Evolutionary conservation across 2,329 filamentous ascomycete genomes (phyloP), one percentile per base, ranked within the genome.

Genomic region (Pestalotiopsis sp.): DNA sequence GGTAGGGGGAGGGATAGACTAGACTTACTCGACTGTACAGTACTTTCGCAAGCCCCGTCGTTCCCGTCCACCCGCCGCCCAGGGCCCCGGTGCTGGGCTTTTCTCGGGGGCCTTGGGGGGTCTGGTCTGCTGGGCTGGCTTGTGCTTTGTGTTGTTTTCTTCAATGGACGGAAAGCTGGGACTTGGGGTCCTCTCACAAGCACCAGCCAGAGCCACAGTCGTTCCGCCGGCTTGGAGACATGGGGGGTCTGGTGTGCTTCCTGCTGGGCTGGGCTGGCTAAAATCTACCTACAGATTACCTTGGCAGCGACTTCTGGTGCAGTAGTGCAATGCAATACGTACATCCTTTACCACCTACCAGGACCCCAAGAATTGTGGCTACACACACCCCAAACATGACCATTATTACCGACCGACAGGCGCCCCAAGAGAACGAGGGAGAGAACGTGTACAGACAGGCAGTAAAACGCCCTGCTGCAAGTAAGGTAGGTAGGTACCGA

Each of bases 51-150:
- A 14, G 64, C 39, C 49, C 64, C 64, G 49, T 66, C 64, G 57
- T 58, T 66, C 64, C 64, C 64, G 64, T 66, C 64, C 45, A 66
- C 64, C 64, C 64, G 64, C 27, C 64, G 59, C 27, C 59, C 27
- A 36, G 59, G 62, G 36, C 20, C 45, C 23, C 39, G 38, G 59
- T 62, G 17, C 38, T 36, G 31, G 31, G 31, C 31, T 36, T 36
- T 31, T 9, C 31, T 36, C 31, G 31, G 31, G 31, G 31, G 31
- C 7, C 6, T 9, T 36, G 6, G 31, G 27, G 27, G 20, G 20
- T 23, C 20, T 23, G 20, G 23, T 14, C 27, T 23, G 36, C 12
- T 20, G 38, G 25, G 17, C 14, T n/a, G 31, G 31, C 25, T 27
- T 60, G 31, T n/a, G 57, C 23, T 23, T 23, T 60, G 57, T n/a